Evolutionary conservation across 1,284 basidiomycete genomes (phyloP).

Genomic region (Ustilago trichophora): DNA sequence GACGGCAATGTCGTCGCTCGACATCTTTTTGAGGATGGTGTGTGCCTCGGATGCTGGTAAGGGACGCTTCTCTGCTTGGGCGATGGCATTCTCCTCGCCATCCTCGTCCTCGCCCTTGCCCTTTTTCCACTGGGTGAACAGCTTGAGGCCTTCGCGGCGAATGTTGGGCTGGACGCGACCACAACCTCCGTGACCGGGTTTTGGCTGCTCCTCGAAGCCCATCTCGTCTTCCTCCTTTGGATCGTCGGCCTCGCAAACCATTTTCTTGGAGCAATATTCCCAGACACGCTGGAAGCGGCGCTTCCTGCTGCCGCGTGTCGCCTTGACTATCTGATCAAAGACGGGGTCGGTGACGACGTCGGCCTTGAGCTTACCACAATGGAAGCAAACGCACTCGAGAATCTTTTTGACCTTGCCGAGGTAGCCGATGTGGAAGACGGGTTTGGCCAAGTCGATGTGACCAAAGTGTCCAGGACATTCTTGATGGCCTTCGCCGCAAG

Average conservation of each 20-base stretch:
- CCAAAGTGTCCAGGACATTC: constrained; percentile 91
- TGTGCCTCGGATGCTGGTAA: constrained; percentile 90
- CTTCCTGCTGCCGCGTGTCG: constrained; percentile 60
- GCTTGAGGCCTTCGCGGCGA: constrained; percentile 92
- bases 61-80: constrained; percentile 90
- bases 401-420: constrained; percentile 99
- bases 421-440: constrained; percentile 97
- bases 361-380: constrained; percentile 96
- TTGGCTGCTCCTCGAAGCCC: constrained; percentile 68
- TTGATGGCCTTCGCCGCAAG: constrained; percentile 80
- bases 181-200: constrained; percentile 83
- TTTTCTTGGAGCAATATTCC: constrained; percentile 65
- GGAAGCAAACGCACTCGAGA: constrained; percentile 96
- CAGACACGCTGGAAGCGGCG: constrained; percentile 63
- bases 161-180: constrained; percentile 90
- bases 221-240: constrained; percentile 64
- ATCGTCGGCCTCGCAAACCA: constrained; percentile 74
- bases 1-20: constrained; percentile 86
- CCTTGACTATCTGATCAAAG: constrained; percentile 57
- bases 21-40: constrained; percentile 72
- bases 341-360: constrained; percentile 70
- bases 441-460: constrained; percentile 94
- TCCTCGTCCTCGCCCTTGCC: constrained; percentile 88
- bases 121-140: constrained; percentile 95
- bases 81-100: constrained; percentile 50